Conservation (phyloP, 2,329 filamentous ascomycete species). For the Drechmeria coniospora region DNA sequence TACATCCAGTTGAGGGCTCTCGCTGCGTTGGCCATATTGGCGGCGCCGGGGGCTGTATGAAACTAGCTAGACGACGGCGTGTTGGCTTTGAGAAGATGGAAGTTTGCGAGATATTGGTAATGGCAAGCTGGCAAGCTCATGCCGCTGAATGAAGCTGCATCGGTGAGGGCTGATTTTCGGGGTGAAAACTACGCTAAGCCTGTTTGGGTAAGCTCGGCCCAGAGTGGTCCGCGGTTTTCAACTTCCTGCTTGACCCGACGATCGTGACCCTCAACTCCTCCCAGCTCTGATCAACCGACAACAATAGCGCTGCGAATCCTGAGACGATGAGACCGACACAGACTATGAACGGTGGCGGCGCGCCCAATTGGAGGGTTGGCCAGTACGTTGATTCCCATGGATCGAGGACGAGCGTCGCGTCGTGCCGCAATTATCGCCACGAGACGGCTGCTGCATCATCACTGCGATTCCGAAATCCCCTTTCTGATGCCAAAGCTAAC, state of each 20-base stretch:
- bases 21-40: conserved; percentile 34
- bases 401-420: conserved; percentile 2
- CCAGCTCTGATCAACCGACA: conserved; percentile 10
- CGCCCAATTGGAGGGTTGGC: conserved; percentile 16
- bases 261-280: conserved; percentile 7
- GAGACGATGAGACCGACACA: conserved; percentile 27
- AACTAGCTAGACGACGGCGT: not conserved
- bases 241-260: conserved; percentile 11
- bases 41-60: not conserved
- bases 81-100: not conserved
- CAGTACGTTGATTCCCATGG: conserved; percentile 16
- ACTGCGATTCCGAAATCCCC: not conserved
- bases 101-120: too few relatives aligned
- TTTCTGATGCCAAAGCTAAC: conserved; percentile 10
- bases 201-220: conserved; percentile 19
- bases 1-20: conserved; percentile 47
- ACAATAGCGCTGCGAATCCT: conserved; percentile 10
- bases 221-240: conserved; percentile 11
- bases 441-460: not conserved
- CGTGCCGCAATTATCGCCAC: conserved; percentile 18
- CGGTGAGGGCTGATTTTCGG: conserved; percentile 9
- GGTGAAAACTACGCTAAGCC: conserved; percentile 13
- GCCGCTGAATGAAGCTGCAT: conserved; percentile 1
- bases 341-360: conserved; percentile 18
- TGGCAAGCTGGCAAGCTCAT: not conserved